phyloP scores from a whole-genome alignment of 352 stramenopile genomes.

The Albugo laibachii region DNA sequence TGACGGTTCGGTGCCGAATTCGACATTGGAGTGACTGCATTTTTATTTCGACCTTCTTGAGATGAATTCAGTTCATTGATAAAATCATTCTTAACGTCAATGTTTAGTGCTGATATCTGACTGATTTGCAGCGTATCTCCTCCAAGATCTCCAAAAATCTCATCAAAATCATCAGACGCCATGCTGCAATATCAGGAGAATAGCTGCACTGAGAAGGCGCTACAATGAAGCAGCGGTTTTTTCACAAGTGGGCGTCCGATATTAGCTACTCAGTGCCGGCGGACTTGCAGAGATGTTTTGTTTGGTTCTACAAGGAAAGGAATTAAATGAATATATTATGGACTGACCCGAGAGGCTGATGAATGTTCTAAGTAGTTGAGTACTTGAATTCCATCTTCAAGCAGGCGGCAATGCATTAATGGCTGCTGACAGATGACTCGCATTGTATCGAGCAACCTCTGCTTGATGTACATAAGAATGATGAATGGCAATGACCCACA shows the following conservation, averaged over 20 bases:
- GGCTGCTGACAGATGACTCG: slow-evolving; percentile 49
- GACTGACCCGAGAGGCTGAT: too few relatives aligned
- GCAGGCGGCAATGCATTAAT: slow-evolving; percentile 62
- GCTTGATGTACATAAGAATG: slow-evolving; percentile 58
- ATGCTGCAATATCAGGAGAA: slow-evolving; percentile 1
- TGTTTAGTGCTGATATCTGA: too few relatives aligned
- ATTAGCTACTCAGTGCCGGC: too few relatives aligned
- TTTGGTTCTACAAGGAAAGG: background rate
- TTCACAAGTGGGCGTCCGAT: too few relatives aligned
- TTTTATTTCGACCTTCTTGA: background rate
- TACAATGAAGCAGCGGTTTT: slow-evolving; percentile 1
- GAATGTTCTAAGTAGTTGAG: background rate
- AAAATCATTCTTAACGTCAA: background rate
- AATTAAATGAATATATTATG: background rate
- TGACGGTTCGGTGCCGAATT: background rate
- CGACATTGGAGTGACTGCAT: background rate
- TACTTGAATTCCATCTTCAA: background rate
- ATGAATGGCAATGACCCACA: slow-evolving; percentile 65
- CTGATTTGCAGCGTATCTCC: too few relatives aligned
- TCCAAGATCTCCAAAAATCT: slow-evolving; percentile 50
- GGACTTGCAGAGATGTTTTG: background rate
- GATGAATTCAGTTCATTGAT: background rate
- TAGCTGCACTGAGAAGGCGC: background rate
- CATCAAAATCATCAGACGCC: slow-evolving; percentile 42
- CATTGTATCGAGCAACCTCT: slow-evolving; percentile 64